phyloP scores from a whole-genome alignment of 23 red algal genomes.

The Cyanidiococcus yangmingshanensis region DNA sequence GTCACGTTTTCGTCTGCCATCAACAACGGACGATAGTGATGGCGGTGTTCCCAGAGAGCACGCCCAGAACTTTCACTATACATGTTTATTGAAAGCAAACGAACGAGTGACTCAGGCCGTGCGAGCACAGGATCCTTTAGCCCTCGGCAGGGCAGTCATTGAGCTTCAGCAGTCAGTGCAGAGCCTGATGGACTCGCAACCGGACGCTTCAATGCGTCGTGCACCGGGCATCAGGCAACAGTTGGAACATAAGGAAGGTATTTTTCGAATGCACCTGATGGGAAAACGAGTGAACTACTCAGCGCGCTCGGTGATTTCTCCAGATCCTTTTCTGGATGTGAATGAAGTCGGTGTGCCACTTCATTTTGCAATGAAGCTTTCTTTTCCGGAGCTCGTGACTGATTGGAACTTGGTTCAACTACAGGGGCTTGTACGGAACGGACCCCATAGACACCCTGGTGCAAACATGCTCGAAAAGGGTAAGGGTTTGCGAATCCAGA shows the following conservation, averaged over 20 bases:
- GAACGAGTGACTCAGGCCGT: constrained; percentile 22
- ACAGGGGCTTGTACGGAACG: constrained; percentile 44
- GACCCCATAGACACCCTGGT: constrained; percentile 59
- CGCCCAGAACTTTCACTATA: constrained; percentile 71
- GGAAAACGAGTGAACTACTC: constrained; percentile 92
- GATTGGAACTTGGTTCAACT: constrained; percentile 40
- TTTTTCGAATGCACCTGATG: constrained; percentile 98
- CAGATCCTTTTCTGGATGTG: constrained; percentile 93
- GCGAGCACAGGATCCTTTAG: background rate
- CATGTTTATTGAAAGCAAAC: constrained; percentile 42
- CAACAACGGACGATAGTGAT: constrained; percentile 19
- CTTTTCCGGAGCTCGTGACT: constrained; percentile 52
- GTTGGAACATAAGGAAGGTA: constrained; percentile 77
- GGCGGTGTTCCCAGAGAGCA: constrained; percentile 47
- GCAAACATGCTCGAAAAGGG: constrained; percentile 50
- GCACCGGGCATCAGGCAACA: constrained; percentile 78
- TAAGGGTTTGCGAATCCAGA: constrained; percentile 23
- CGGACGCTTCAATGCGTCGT: background rate
- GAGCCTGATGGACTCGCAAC: constrained; percentile 49
- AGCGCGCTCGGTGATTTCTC: constrained; percentile 90
- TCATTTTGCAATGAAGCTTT: constrained; percentile 75
- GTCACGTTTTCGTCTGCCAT: constrained; percentile 57
- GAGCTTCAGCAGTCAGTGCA: constrained; percentile 47
- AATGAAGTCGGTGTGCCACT: constrained; percentile 92
- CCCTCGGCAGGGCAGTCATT: background rate